Base-by-base conservation (phyloP, 495 filamentous ascomycete genomes). In the Halenospora varia region DNA sequence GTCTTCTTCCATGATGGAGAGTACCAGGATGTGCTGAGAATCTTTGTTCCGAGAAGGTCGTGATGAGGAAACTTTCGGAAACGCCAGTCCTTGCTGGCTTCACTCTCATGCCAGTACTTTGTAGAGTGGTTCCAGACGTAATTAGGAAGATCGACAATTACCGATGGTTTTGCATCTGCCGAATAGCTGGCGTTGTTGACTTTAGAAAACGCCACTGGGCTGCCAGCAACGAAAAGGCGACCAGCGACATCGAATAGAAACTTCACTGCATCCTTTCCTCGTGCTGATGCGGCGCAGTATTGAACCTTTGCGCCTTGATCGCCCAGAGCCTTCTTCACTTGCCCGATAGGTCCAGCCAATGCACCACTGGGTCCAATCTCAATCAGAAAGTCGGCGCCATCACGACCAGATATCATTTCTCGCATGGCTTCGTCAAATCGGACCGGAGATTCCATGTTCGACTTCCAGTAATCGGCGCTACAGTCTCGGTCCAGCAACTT, bases 321-420 rank as follows among this genome's bases (percentile, higher is more conserved):
- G 2, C 18, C 22, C 17, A 53, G 2, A n/a, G 67, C 41, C 2
- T 63, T 41, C 10, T 83, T 54, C 2, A 45, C 40, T 39, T 66
- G 58, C 57, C 76, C 77, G 23, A 86, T 62, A 1, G 85, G 84
- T 0, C 80, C 80, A 53, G 81, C 74, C 0, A 90, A 71, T 0
- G 85, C 82, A 3, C 75, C 69, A 57, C 88, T 85, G 23, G 87
- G 85, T 0, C 87, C 86, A 18, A 88, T 70, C 59, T 88, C 85
- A 23, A 89, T 52, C 2, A 88, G 62, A 11, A 41, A 10, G 23
- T 41, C 22, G 13, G 17, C 2, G 19, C 11, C 25, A 8, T 51
- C 20, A 3, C 15, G 26, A 13, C 26, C 44, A 10, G 4, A n/a
- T 3, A 51, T 9, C 17, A 53, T 48, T 24, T 24, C 52, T 22